Base-by-base conservation (phyloP, 164 flowering plant species). In the Akebia trifoliata region DNA sequence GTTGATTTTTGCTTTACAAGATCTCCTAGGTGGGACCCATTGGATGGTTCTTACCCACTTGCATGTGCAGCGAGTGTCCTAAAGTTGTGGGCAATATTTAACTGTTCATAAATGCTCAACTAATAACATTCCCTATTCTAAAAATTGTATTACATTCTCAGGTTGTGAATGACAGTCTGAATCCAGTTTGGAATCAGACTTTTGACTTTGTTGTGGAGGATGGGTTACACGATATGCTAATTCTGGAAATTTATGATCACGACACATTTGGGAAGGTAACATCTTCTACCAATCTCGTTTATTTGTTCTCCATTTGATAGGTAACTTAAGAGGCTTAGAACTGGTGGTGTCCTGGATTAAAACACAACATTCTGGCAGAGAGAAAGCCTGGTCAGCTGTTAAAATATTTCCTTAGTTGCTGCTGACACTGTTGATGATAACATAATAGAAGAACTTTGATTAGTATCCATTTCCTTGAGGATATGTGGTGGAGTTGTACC, bases 191-290 rank as follows among this genome's bases (percentile, higher is more conserved):
- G 99, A 87, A 94, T 69, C 99, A 94, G 73, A 87, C 99, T 3
- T 94, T 94, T 78, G 99, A 94, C 72, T 90, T 94, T 67, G 95
- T 94, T 35, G 95, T 94, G 45, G 99, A 94, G 76, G 97, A 94
- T 73, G 99, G 93, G 34, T 64, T 90, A 32, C 99, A 87, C 64
- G 99, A 94, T 60, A 87, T 94, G 96, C 82, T 94, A 29, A 77
- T 83, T 50, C 36, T 81, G 31, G 99, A 90, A 78, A 72, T 94
- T 40, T 94, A 74, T 73, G 99, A 94, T 67, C 99, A 94, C 56
- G 99, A 94, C 69, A 94, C 99, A 18, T 90, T 94, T 70, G 96
- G 97, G 55, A 94, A 94, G 97, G 99, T 94, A 78, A 46, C 14
- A 14, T 62, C 20, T 56, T 54, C 43, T 22, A 31, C 45, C 17